These are phyloP conservation scores for Borealophlyctis nickersoniae DNA, from an alignment of 192 early-diverging fungal species.

Conservation along the genomic window DNA sequence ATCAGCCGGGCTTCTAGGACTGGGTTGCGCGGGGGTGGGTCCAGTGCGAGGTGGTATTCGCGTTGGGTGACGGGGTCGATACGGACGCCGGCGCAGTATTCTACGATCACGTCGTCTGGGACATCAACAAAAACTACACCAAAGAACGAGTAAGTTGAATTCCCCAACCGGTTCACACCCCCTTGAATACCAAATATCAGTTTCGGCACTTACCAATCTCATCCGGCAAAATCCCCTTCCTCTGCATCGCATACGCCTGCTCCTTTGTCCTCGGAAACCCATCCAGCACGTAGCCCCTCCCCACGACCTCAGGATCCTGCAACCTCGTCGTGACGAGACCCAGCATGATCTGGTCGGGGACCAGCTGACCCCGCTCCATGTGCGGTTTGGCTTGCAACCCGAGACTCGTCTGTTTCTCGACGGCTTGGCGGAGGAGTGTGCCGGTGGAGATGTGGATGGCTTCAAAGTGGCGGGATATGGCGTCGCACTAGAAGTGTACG, in stretches of 20 bases:
- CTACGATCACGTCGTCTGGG: constrained; percentile 40
- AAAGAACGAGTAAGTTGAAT: too few relatives aligned
- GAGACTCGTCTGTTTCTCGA: constrained; percentile 42
- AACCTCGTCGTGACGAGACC: constrained; percentile 42
- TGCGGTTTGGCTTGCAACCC: constrained; percentile 48
- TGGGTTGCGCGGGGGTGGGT: constrained; percentile 36
- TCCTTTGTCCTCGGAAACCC: constrained; percentile 52
- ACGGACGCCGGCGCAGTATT: constrained; percentile 19
- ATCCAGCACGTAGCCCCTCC: constrained; percentile 44
- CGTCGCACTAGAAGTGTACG: background rate
- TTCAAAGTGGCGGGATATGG: constrained; percentile 31
- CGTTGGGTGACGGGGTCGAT: constrained; percentile 46
- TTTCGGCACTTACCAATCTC: constrained; percentile 37
- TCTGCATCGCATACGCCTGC: constrained; percentile 43
- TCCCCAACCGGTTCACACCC: too few relatives aligned
- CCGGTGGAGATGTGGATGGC: constrained; percentile 42
- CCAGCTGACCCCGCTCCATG: constrained; percentile 50
- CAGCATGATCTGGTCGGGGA: constrained; percentile 50
- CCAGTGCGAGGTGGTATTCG: constrained; percentile 30
- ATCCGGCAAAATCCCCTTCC: constrained; percentile 32
- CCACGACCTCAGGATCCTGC: constrained; percentile 42
- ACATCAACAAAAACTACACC: constrained; percentile 28
- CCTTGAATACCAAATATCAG: too few relatives aligned
- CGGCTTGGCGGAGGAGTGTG: constrained; percentile 34
- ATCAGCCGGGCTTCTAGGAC: constrained; percentile 35